phyloP scores from a whole-genome alignment of 305 asterid genomes.

The Striga hermonthica region DNA sequence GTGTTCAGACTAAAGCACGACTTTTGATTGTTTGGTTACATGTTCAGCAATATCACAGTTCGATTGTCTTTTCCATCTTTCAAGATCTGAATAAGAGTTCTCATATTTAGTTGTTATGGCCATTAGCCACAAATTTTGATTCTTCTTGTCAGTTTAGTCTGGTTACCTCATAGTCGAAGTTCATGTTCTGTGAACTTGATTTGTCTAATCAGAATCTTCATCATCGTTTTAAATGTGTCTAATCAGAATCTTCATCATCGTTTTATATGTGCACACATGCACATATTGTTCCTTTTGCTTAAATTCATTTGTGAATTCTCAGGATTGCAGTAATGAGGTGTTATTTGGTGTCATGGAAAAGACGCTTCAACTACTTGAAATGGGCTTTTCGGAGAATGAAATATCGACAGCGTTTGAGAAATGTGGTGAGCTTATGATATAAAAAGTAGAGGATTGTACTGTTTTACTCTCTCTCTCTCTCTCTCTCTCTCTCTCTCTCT shows the following conservation, averaged over 20 bases:
- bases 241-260: constrained; percentile 7
- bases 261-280: not conserved
- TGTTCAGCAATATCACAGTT: not conserved
- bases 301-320: constrained; percentile 32
- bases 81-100: constrained; percentile 2
- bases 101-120: constrained; percentile 1
- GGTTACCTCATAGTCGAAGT: constrained; percentile 1
- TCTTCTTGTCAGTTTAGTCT: not conserved
- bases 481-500: too few species aligned
- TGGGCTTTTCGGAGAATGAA: constrained; percentile 84
- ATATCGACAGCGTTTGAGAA: constrained; percentile 80
- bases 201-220: constrained; percentile 14
- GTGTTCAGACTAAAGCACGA: constrained; percentile 6
- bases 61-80: constrained; percentile 5
- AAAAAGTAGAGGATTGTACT: not conserved
- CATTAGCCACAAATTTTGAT: not conserved
- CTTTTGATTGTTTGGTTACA: constrained; percentile 21
- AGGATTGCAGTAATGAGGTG: constrained; percentile 66
- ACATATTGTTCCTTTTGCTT: constrained; percentile 22
- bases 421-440: constrained; percentile 59
- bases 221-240: not conserved
- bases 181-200: constrained; percentile 20
- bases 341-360: constrained; percentile 92
- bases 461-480: too few species aligned
- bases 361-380: constrained; percentile 75